A percentile compares a stretch with the other conserved stretches of the same genome.
phyloP scores from a whole-genome alignment of 345 rosid species.

The Laguncularia racemosa region DNA sequence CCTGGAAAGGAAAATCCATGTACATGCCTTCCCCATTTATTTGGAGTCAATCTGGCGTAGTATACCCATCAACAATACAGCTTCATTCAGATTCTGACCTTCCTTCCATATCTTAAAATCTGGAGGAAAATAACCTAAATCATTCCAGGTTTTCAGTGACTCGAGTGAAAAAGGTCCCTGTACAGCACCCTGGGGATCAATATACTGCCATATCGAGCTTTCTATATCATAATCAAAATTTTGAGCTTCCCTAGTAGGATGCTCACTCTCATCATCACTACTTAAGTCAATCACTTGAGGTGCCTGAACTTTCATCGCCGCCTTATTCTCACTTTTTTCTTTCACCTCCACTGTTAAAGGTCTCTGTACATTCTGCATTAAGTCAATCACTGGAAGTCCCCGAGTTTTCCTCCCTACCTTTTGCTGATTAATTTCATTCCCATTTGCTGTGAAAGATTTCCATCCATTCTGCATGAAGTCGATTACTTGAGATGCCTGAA shows the following conservation, averaged over 20 bases:
- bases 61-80: constrained; percentile 35
- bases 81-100: constrained; percentile 34
- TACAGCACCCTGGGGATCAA: constrained; percentile 49
- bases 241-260: constrained; percentile 10
- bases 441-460: not conserved
- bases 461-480: constrained; percentile 2
- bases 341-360: not conserved
- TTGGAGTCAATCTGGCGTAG: constrained; percentile 13
- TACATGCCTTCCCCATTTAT: not conserved
- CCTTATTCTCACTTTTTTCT: not conserved
- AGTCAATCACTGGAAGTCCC: not conserved
- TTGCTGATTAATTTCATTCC: not conserved
- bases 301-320: not conserved
- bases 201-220: constrained; percentile 46
- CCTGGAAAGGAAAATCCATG: not conserved
- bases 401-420: not conserved
- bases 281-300: constrained; percentile 42
- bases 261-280: constrained; percentile 40
- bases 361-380: not conserved
- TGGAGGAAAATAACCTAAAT: constrained; percentile 35
- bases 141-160: constrained; percentile 50
- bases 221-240: constrained; percentile 8
- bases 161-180: constrained; percentile 69
- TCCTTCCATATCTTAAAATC: constrained; percentile 68
- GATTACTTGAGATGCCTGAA: constrained; percentile 17